Base-by-base conservation (phyloP, 2,329 filamentous ascomycete genomes). In the Exophiala bonariae region DNA sequence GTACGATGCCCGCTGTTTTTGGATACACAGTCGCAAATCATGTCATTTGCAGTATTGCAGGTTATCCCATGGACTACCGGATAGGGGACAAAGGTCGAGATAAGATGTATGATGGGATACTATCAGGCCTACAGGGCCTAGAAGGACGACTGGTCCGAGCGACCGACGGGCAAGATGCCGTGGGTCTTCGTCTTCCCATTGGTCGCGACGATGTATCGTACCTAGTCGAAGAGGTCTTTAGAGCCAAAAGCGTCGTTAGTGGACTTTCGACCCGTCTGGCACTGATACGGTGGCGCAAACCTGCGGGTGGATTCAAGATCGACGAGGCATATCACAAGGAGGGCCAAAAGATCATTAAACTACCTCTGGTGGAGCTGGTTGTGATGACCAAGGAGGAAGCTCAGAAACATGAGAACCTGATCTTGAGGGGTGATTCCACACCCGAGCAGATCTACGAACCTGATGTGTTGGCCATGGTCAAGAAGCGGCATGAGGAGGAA, bases 1-100 rank as follows among this genome's bases (percentile, higher is more conserved):
- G 93, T 1, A 99, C 93, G 0, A 96, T 99, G 91, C 93, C 93
- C 0, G 92, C 93, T 2, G 85, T 97, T 1, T 99, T 99, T 66
- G 93, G 93, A 7, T 87, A 96, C 46, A 87, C 86, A 0, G 82
- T 88, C 7, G 93, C 93, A 3, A 99, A 97, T 68, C 89, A 97
- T 64, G 83, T 97, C 50, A 92, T 99, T 56, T 78, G 95, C 46
- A 81, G 83, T 48, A 80, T 97, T 37, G 70, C 78, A 55, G 87
- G 84, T 6, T 99, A 99, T 61, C 93, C 93, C 0, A 67, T 67
- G 39, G 80, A 86, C 38, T 90, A 95, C 54, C 95, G 93, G 64
- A 72, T 89, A 0, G 82, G 85, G 0, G 83, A 81, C 42, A 96
- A 96, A 67, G 83, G 82, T 8, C 78, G 92, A 13, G 89, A 95